phyloP scores from a whole-genome alignment of 257 asterid genomes.

The Ajuga chamaepitys region DNA sequence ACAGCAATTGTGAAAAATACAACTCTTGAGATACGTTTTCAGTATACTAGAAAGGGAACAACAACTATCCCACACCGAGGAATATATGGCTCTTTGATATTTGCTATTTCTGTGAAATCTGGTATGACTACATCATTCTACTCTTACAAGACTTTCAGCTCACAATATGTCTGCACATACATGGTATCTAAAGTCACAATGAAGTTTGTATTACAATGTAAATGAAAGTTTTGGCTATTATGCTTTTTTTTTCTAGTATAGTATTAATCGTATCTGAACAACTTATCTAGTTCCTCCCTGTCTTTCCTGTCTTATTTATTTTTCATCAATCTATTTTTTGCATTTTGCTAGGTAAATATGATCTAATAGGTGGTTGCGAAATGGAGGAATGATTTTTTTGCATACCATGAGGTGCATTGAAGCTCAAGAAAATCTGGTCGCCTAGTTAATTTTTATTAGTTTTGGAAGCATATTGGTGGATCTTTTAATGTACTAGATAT shows the following conservation, averaged over 20 bases:
- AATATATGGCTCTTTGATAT: slow-evolving; percentile 47
- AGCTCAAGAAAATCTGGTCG: too few species aligned
- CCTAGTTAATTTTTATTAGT: too few species aligned
- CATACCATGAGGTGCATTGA: too few species aligned
- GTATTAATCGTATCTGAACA: background rate
- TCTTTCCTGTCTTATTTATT: slow-evolving; percentile 5
- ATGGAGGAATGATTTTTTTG: too few species aligned
- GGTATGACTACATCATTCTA: slow-evolving; percentile 19
- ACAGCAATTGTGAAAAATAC: slow-evolving; percentile 23
- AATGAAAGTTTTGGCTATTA: background rate
- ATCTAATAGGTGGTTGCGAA: too few species aligned
- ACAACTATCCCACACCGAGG: slow-evolving; percentile 41
- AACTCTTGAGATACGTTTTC: slow-evolving; percentile 41
- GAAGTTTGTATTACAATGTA: background rate
- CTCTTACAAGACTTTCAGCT: background rate
- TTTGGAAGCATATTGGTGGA: too few species aligned
- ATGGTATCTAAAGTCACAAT: background rate
- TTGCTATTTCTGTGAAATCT: slow-evolving; percentile 55
- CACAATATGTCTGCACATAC: background rate
- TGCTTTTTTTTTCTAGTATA: background rate
- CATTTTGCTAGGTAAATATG: too few species aligned
- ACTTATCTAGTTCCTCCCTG: background rate
- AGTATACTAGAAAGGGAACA: slow-evolving; percentile 45
- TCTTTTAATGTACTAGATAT: too few species aligned
- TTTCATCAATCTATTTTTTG: too few species aligned